Percentiles rank a stretch among this genome's conserved stretches.
phyloP scores from a whole-genome alignment of 306 rosid species.

The Casuarina equisetifolia region DNA sequence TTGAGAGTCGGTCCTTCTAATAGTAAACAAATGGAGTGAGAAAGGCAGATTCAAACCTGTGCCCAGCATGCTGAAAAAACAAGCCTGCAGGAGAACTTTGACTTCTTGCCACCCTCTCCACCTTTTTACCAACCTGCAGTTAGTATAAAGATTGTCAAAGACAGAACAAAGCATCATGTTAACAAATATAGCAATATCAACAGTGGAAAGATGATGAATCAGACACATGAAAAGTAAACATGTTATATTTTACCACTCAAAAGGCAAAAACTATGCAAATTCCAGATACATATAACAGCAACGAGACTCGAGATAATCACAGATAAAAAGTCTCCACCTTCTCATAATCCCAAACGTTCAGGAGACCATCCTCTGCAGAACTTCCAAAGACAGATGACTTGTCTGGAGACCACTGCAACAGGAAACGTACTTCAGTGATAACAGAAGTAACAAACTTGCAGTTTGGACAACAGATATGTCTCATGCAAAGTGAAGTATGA shows the following conservation, averaged over 20 bases:
- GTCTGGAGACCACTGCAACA: conserved; percentile 97
- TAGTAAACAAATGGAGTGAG: not conserved
- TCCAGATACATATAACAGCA: conserved; percentile 1
- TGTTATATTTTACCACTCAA: too few species aligned
- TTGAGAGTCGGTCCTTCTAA: not conserved
- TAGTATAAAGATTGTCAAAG: conserved; percentile 17
- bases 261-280: not conserved
- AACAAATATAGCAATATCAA: not conserved
- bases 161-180: not conserved
- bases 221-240: not conserved
- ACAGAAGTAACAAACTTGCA: conserved; percentile 1
- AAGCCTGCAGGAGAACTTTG: conserved; percentile 72
- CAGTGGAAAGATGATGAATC: not conserved
- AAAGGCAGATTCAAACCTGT: conserved; percentile 57
- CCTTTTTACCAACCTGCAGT: conserved; percentile 72
- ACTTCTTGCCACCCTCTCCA: conserved; percentile 65
- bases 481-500: not conserved
- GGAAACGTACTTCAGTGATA: conserved; percentile 10
- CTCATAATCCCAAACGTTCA: conserved; percentile 95
- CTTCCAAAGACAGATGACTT: conserved; percentile 97
- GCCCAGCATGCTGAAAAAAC: conserved; percentile 99
- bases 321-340: conserved; percentile 51
- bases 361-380: conserved; percentile 97
- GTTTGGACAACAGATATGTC: not conserved
- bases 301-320: not conserved